Evolutionary conservation across 371 early-diverging fungal species (phyloP).

Genomic region (Entomophthora muscae): DNA sequence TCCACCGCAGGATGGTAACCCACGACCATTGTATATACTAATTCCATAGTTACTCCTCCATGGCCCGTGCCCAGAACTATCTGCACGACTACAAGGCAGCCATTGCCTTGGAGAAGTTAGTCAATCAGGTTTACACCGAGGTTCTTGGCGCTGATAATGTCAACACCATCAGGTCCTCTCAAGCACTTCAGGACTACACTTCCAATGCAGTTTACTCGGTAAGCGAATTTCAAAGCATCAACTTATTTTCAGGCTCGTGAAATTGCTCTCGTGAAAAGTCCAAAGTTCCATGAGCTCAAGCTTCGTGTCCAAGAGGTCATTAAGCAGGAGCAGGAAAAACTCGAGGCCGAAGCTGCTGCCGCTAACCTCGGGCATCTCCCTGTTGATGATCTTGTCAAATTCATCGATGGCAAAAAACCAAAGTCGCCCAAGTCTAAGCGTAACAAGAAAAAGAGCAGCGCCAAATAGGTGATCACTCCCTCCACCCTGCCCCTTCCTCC

Average conservation of each 20-base stretch:
- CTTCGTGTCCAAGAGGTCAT: background rate
- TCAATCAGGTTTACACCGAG: constrained; percentile 41
- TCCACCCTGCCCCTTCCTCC: too few relatives aligned
- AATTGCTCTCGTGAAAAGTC: background rate
- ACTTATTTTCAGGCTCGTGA: background rate
- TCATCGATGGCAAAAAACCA: constrained; percentile 23
- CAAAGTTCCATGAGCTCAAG: background rate
- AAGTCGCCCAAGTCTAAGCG: background rate
- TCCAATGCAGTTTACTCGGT: constrained; percentile 30
- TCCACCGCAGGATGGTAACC: constrained; percentile 38
- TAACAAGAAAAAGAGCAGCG: background rate
- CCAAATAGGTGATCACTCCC: too few relatives aligned
- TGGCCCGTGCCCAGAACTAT: constrained; percentile 57
- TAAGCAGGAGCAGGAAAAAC: background rate
- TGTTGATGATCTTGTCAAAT: constrained; percentile 37
- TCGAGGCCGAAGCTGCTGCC: constrained; percentile 8
- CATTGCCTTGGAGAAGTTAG: constrained; percentile 47
- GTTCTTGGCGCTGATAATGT: constrained; percentile 55
- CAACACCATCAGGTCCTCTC: constrained; percentile 49
- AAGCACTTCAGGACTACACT: constrained; percentile 50
- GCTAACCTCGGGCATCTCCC: constrained; percentile 29
- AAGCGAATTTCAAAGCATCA: constrained; percentile 10
- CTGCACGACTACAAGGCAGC: constrained; percentile 61
- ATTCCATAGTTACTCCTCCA: constrained; percentile 34
- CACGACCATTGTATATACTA: background rate